phyloP scores from a whole-genome alignment of 441 rosid genomes.

The Pelargonium cotyledonis region DNA sequence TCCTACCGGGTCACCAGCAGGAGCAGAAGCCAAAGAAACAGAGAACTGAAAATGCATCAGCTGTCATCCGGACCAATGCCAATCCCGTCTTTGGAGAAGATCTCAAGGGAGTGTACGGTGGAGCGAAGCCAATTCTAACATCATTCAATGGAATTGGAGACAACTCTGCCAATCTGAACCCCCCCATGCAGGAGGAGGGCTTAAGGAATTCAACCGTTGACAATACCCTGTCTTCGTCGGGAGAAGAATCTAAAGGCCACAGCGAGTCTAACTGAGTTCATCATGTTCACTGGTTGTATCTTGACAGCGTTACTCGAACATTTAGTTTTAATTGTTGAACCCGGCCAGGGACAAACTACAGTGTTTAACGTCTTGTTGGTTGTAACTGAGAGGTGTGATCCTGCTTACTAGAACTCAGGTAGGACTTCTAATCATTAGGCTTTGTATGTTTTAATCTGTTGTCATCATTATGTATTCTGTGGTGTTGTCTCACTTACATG shows the following conservation, averaged over 20 bases:
- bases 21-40: slow-evolving; percentile 72
- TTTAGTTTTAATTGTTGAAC: slow-evolving; percentile 18
- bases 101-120: slow-evolving; percentile 32
- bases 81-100: slow-evolving; percentile 33
- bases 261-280: slow-evolving; percentile 45
- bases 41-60: slow-evolving; percentile 33
- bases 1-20: slow-evolving; percentile 73
- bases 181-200: slow-evolving; percentile 21
- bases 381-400: slow-evolving; percentile 26
- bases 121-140: slow-evolving; percentile 36
- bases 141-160: slow-evolving; percentile 29
- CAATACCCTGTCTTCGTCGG: slow-evolving; percentile 30
- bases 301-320: slow-evolving; percentile 17
- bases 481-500: slow-evolving; percentile 18
- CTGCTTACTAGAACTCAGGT: slow-evolving; percentile 27
- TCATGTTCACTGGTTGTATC: slow-evolving; percentile 16
- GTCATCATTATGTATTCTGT: slow-evolving; percentile 22
- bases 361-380: slow-evolving; percentile 24
- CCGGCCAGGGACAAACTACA: slow-evolving; percentile 16
- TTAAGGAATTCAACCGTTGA: slow-evolving; percentile 29
- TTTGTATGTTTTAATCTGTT: slow-evolving; percentile 1
- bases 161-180: slow-evolving; percentile 29
- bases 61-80: slow-evolving; percentile 28
- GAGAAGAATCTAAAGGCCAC: slow-evolving; percentile 41
- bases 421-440: slow-evolving; percentile 31